phyloP scores from a whole-genome alignment of 1,284 basidiomycete species.

The Pterula multifida region DNA sequence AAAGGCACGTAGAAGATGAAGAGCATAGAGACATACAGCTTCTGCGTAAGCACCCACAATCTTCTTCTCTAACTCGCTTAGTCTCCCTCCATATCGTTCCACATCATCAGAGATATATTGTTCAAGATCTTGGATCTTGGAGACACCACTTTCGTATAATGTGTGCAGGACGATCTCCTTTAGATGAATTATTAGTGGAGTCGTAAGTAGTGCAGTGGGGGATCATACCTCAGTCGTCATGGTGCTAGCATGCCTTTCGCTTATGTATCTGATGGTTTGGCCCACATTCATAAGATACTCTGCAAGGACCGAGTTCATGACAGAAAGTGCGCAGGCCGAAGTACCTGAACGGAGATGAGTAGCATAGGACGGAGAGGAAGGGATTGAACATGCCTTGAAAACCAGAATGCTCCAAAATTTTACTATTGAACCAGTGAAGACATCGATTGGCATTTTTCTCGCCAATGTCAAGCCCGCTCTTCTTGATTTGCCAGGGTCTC shows the following conservation, averaged over 20 bases:
- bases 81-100: constrained; percentile 65
- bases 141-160: constrained; percentile 77
- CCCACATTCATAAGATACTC: constrained; percentile 85
- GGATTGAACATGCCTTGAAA: constrained; percentile 74
- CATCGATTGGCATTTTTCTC: constrained; percentile 41
- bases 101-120: constrained; percentile 86
- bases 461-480: constrained; percentile 12
- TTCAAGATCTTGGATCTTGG: constrained; percentile 68
- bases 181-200: constrained; percentile 6
- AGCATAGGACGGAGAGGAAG: constrained; percentile 4
- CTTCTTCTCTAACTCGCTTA: constrained; percentile 79
- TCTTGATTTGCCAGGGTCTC: constrained; percentile 35
- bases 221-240: constrained; percentile 73
- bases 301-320: constrained; percentile 67
- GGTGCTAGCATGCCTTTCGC: constrained; percentile 67
- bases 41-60: constrained; percentile 75
- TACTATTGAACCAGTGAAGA: constrained; percentile 57
- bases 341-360: constrained; percentile 29
- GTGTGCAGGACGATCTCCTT: constrained; percentile 90
- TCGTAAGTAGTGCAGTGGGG: constrained; percentile 4
- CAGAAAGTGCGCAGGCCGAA: constrained; percentile 62
- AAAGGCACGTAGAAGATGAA: background rate
- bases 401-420: constrained; percentile 76
- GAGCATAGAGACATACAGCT: constrained; percentile 32
- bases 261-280: constrained; percentile 69